A percentile compares a stretch with the other conserved stretches of the same genome.
These are phyloP conservation scores for Dactylellina sp. DNA, from an alignment of 2,329 filamentous ascomycete species.

Conservation along the genomic window DNA sequence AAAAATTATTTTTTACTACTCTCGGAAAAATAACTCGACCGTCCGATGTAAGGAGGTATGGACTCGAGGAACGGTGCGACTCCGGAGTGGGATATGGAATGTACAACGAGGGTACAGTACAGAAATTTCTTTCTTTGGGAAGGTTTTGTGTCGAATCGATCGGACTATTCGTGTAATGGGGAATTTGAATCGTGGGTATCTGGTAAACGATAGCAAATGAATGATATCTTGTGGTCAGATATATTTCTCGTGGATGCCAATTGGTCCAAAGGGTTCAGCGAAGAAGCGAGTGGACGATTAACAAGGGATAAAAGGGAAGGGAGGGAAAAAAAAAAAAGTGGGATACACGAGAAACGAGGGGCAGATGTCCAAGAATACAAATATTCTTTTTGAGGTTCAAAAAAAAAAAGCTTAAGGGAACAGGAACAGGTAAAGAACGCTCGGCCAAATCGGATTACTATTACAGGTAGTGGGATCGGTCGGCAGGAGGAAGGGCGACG, in stretches of 20 bases:
- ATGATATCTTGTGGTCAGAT: constrained; percentile 41
- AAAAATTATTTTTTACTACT: constrained; percentile 47
- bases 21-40: constrained; percentile 39
- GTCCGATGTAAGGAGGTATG: constrained; percentile 36
- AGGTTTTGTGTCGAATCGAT: constrained; percentile 28
- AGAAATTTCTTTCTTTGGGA: constrained; percentile 2
- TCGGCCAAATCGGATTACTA: constrained; percentile 54
- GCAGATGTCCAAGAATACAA: constrained; percentile 30
- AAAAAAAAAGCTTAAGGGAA: constrained; percentile 25
- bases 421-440: constrained; percentile 52
- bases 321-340: constrained; percentile 16
- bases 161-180: constrained; percentile 22
- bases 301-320: neutral
- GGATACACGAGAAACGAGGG: constrained; percentile 45
- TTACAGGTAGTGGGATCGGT: constrained; percentile 49
- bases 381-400: too few relatives aligned
- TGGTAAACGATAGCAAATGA: constrained; percentile 35
- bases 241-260: constrained; percentile 41
- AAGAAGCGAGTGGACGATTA: too few relatives aligned
- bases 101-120: constrained; percentile 21
- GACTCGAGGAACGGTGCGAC: constrained; percentile 18
- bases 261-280: too few relatives aligned
- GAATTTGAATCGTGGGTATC: too few relatives aligned
- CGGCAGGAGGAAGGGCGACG: constrained; percentile 57
- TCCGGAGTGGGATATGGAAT: constrained; percentile 17